A percentile compares a stretch with the other conserved stretches of the same genome.
Evolutionary conservation across 352 stramenopile species (phyloP).

Genomic region (Aphanomyces stellatus): DNA sequence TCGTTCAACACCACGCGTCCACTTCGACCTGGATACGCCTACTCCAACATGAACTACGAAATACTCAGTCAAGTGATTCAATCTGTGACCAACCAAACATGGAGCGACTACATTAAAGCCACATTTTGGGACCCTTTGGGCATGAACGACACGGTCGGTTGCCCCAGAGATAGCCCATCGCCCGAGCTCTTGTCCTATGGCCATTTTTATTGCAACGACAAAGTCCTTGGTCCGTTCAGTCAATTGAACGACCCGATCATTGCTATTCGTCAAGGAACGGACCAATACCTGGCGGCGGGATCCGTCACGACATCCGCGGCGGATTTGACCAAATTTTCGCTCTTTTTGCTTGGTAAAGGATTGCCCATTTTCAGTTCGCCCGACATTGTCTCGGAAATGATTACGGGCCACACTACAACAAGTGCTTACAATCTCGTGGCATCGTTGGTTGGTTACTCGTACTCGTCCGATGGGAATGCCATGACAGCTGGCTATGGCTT

Average conservation of each 20-base stretch:
- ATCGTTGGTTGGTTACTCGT: slow-evolving; percentile 37
- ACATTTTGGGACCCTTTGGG: slow-evolving; percentile 45
- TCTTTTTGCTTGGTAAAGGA: slow-evolving; percentile 53
- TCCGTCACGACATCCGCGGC: slow-evolving; percentile 44
- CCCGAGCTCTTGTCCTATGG: slow-evolving; percentile 30
- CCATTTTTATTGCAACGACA: slow-evolving; percentile 40
- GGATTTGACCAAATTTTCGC: slow-evolving; percentile 45
- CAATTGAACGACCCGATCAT: slow-evolving; percentile 18
- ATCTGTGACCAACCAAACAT: slow-evolving; percentile 33
- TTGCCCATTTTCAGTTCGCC: slow-evolving; percentile 28
- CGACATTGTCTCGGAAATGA: slow-evolving; percentile 40
- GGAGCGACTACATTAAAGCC: slow-evolving; percentile 41
- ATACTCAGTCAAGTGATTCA: slow-evolving; percentile 54
- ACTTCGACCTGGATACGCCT: slow-evolving; percentile 43
- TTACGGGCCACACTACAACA: slow-evolving; percentile 25
- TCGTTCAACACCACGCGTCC: slow-evolving; percentile 33
- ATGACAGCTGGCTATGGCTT: slow-evolving; percentile 55
- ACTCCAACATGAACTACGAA: slow-evolving; percentile 51
- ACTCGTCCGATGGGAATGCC: slow-evolving; percentile 35
- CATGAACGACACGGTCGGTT: slow-evolving; percentile 48
- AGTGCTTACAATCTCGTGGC: background rate
- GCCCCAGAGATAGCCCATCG: slow-evolving; percentile 24
- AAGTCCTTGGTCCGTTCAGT: slow-evolving; percentile 40
- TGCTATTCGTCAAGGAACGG: background rate
- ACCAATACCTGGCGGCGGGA: slow-evolving; percentile 27